These are phyloP conservation scores for Magnolia changhungtana DNA, from an alignment of 164 flowering plant species.

Conservation along the genomic window DNA sequence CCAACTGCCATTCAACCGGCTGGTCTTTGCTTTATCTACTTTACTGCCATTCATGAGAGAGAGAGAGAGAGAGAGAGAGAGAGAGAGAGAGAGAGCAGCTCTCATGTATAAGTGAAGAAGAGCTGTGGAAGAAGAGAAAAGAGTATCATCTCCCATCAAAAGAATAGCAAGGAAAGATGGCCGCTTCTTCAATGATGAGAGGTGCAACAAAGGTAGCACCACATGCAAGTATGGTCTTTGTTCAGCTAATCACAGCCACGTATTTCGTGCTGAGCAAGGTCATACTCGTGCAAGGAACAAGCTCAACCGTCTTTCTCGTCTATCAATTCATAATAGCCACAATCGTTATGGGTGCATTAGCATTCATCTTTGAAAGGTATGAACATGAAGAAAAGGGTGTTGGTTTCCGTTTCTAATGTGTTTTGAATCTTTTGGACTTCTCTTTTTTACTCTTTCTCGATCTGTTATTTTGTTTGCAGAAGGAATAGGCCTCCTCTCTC, in stretches of 20 bases:
- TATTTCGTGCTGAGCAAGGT: slow-evolving; percentile 11
- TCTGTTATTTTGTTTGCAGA: not conserved
- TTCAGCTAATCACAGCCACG: slow-evolving; percentile 7
- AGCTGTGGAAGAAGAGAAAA: not conserved
- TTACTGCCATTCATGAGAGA: too few relatives aligned
- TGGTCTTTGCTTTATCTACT: too few relatives aligned
- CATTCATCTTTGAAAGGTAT: slow-evolving; percentile 11
- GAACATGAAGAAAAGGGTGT: too few relatives aligned
- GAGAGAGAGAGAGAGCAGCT: not conserved
- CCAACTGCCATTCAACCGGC: not conserved
- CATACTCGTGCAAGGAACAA: slow-evolving; percentile 9
- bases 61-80: too few relatives aligned
- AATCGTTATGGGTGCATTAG: slow-evolving; percentile 8
- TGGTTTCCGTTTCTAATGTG: too few relatives aligned
- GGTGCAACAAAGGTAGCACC: not conserved
- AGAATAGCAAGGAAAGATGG: too few relatives aligned
- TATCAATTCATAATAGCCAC: slow-evolving; percentile 10
- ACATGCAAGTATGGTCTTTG: slow-evolving; percentile 3
- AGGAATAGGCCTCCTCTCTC: slow-evolving; percentile 1
- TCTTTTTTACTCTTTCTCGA: too few relatives aligned
- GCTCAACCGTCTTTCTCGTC: slow-evolving; percentile 11
- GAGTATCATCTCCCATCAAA: not conserved
- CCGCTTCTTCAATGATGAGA: not conserved
- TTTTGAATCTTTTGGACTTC: too few relatives aligned
- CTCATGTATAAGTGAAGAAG: not conserved